A percentile compares a stretch with the other conserved stretches of the same genome.
phyloP scores from a whole-genome alignment of 192 early-diverging fungal species.

The Gamsiella multidivaricata region DNA sequence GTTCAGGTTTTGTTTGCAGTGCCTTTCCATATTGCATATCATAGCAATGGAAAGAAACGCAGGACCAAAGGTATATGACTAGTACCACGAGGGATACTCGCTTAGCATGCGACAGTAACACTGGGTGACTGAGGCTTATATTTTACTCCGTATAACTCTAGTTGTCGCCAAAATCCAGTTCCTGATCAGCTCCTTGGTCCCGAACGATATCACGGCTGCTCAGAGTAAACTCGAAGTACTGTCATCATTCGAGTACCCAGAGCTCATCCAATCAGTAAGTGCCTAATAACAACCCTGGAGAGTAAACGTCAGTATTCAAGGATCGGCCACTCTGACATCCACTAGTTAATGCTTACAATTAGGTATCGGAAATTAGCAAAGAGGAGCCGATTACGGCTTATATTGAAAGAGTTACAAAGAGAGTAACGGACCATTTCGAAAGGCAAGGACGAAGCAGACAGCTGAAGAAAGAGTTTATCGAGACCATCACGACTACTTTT shows the following conservation, averaged over 20 bases:
- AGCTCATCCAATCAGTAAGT: constrained; percentile 28
- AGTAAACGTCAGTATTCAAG: no score
- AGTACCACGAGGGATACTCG: no score
- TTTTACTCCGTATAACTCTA: background rate
- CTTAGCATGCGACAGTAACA: background rate
- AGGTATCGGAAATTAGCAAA: constrained; percentile 28
- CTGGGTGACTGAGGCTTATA: background rate
- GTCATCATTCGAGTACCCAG: constrained; percentile 21
- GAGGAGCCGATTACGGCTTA: constrained; percentile 24
- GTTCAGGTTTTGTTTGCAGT: constrained; percentile 46
- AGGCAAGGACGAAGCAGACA: background rate
- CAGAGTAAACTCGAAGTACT: constrained; percentile 36
- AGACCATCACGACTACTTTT: constrained; percentile 12
- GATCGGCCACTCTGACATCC: no score
- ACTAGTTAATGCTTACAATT: no score
- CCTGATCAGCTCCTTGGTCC: constrained; percentile 34
- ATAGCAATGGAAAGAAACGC: background rate
- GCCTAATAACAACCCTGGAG: background rate
- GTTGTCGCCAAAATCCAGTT: constrained; percentile 46
- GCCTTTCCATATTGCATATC: constrained; percentile 25
- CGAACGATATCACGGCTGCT: constrained; percentile 27
- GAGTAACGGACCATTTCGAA: constrained; percentile 18
- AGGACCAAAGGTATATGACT: constrained; percentile 29
- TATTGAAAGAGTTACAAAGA: constrained; percentile 16
- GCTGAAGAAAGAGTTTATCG: constrained; percentile 37